These are phyloP conservation scores for Aspergillus fumigatiaffinis DNA, from an alignment of 2,329 filamentous ascomycete genomes.

Conservation along the genomic window DNA sequence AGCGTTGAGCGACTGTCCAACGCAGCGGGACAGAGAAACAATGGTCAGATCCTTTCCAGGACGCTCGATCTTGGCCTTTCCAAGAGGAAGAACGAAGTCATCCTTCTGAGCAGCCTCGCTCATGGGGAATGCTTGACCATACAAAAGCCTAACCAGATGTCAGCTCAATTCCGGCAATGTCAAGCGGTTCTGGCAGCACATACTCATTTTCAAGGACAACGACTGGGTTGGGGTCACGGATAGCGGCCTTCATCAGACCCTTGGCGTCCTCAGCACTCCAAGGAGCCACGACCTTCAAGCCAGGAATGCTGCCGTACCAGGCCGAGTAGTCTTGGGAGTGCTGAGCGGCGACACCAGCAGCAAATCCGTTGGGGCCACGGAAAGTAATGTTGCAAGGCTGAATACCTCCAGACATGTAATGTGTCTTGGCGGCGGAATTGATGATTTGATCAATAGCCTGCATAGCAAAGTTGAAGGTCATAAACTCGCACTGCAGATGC, in stretches of 20 bases:
- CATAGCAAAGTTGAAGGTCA: constrained; percentile 99
- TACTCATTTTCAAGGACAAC: constrained; percentile 82
- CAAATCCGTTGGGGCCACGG: constrained; percentile 98
- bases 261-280: constrained; percentile 99
- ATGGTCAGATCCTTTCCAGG: constrained; percentile 94
- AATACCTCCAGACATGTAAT: constrained; percentile 99
- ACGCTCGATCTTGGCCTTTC: constrained; percentile 99
- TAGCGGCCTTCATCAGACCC: constrained; percentile 94
- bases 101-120: constrained; percentile 92
- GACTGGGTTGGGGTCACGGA: constrained; percentile 96
- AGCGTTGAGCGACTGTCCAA: constrained; percentile 83
- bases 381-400: constrained; percentile 99
- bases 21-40: constrained; percentile 89
- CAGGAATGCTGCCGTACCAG: constrained; percentile 98
- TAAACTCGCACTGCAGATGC: constrained; percentile 80
- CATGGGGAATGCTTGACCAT: constrained; percentile 95
- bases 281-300: constrained; percentile 91
- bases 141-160: constrained; percentile 60
- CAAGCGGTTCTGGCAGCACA: constrained; percentile 16
- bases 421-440: constrained; percentile 98
- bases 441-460: constrained; percentile 99
- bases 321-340: constrained; percentile 98
- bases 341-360: constrained; percentile 89
- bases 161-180: constrained; percentile 15
- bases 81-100: constrained; percentile 95